Percentiles rank a stretch among this genome's conserved stretches.
phyloP scores from a whole-genome alignment of 2,329 filamentous ascomycete genomes.

The Metarhizium guizhouense region DNA sequence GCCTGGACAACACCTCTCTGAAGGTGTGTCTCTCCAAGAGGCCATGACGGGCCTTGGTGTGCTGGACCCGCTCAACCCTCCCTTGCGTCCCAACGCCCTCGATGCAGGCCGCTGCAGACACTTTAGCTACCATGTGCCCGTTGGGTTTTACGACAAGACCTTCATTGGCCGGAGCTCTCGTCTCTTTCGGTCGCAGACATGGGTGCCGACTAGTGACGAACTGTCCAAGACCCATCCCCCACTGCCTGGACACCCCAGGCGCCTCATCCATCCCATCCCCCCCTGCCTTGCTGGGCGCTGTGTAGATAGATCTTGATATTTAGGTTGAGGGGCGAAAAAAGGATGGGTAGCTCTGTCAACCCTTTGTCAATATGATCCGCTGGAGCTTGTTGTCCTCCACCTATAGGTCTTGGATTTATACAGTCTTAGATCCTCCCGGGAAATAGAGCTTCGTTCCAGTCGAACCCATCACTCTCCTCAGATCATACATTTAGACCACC shows the following conservation, averaged over 20 bases:
- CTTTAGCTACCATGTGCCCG: constrained; percentile 27
- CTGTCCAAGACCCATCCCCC: constrained; percentile 6
- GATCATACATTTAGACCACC: constrained; percentile 32
- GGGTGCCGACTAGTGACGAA: constrained; percentile 13
- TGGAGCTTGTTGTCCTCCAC: constrained; percentile 20
- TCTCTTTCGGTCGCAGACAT: constrained; percentile 15
- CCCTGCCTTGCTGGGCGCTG: constrained; percentile 12
- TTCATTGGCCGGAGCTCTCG: constrained; percentile 18
- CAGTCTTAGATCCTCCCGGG: constrained; percentile 22
- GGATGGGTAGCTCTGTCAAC: constrained; percentile 15
- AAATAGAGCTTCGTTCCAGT: constrained; percentile 28
- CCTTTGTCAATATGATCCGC: constrained; percentile 25
- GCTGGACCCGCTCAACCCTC: constrained; percentile 21
- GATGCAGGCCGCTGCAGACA: constrained; percentile 15
- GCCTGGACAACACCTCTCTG: constrained; percentile 1
- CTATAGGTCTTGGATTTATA: constrained; percentile 30
- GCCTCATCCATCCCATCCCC: constrained; percentile 11
- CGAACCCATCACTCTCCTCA: constrained; percentile 21
- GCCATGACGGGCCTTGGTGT: constrained; percentile 10
- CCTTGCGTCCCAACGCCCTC: constrained; percentile 29
- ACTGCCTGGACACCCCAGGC: constrained; percentile 4
- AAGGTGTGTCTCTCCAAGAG: constrained; percentile 4
- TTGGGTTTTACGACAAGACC: constrained; percentile 14
- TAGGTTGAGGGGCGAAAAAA: constrained; percentile 18
- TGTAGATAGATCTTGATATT: constrained; percentile 25